Evolutionary conservation across 139 green algal species (phyloP).

Genomic region (Chloropicon primus): DNA sequence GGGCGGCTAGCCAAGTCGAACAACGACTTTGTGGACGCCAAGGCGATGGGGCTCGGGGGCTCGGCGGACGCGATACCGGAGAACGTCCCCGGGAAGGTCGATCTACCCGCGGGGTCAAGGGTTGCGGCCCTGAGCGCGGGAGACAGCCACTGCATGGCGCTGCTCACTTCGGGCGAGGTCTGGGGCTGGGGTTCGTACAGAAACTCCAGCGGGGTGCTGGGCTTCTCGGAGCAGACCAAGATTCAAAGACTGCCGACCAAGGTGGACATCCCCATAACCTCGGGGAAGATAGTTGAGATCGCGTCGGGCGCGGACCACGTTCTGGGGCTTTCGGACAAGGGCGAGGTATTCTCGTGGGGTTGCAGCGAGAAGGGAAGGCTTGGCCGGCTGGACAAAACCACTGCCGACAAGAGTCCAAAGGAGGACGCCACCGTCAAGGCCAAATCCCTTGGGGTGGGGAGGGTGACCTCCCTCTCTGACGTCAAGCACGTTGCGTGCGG

Average conservation of each 20-base stretch:
- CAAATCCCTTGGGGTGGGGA: neutral
- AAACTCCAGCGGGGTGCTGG: constrained; percentile 51
- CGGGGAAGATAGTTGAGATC: neutral
- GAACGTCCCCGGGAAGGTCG: constrained; percentile 7
- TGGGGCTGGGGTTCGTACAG: constrained; percentile 80
- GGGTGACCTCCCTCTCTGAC: neutral
- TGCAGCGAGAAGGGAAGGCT: constrained; percentile 67
- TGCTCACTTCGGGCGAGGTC: constrained; percentile 47
- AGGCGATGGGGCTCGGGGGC: neutral
- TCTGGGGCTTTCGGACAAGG: constrained; percentile 33
- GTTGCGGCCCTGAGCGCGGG: constrained; percentile 18
- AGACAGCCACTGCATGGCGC: constrained; percentile 62
- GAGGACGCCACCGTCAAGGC: neutral
- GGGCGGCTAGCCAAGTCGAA: constrained; percentile 17
- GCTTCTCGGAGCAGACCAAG: constrained; percentile 32
- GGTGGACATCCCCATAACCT: neutral
- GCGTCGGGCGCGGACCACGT: constrained; percentile 51
- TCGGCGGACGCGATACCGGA: neutral
- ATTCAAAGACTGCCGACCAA: constrained; percentile 20
- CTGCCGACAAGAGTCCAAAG: neutral
- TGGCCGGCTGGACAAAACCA: constrained; percentile 34
- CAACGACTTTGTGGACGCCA: constrained; percentile 1
- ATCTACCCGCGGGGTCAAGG: neutral
- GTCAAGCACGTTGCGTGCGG: constrained; percentile 42
- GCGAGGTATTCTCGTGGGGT: constrained; percentile 63